Conservation (phyloP, 169 alveolate species). For the Plasmodium berghei region DNA sequence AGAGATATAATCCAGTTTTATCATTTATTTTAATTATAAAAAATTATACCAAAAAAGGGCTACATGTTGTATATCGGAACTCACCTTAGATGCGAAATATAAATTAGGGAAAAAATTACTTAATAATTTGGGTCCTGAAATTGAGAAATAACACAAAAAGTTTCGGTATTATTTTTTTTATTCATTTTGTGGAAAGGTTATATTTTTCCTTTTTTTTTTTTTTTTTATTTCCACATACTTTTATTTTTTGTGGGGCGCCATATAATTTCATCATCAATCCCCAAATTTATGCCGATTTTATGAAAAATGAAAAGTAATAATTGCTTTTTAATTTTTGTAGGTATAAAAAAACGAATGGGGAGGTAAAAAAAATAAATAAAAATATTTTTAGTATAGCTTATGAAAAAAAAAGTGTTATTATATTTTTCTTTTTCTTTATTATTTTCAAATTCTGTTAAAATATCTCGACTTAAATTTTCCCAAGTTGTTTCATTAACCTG, state of each 20-base stretch:
- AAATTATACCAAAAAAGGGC: too few relatives aligned
- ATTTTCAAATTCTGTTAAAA: constrained; percentile 1
- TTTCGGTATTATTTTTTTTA: background rate
- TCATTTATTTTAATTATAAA: too few relatives aligned
- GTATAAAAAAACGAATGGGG: constrained; percentile 2
- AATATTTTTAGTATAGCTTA: constrained; percentile 30
- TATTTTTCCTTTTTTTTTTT: background rate
- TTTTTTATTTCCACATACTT: background rate
- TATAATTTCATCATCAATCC: constrained; percentile 36
- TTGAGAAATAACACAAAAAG: too few relatives aligned
- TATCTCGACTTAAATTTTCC: constrained; percentile 25
- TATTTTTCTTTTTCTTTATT: background rate
- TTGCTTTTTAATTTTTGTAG: background rate
- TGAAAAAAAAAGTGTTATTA: constrained; percentile 4
- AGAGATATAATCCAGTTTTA: too few relatives aligned
- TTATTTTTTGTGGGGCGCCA: constrained; percentile 24
- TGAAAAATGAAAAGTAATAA: background rate
- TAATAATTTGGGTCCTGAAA: too few relatives aligned
- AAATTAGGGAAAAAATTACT: too few relatives aligned
- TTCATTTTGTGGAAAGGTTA: background rate
- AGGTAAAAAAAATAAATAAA: constrained; percentile 36
- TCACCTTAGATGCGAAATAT: too few relatives aligned
- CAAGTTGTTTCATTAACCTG: constrained; percentile 66
- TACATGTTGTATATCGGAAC: too few relatives aligned
- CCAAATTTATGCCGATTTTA: background rate